Evolutionary conservation across 352 stramenopile species (phyloP).

Genomic region (Aphanomyces astaci): DNA sequence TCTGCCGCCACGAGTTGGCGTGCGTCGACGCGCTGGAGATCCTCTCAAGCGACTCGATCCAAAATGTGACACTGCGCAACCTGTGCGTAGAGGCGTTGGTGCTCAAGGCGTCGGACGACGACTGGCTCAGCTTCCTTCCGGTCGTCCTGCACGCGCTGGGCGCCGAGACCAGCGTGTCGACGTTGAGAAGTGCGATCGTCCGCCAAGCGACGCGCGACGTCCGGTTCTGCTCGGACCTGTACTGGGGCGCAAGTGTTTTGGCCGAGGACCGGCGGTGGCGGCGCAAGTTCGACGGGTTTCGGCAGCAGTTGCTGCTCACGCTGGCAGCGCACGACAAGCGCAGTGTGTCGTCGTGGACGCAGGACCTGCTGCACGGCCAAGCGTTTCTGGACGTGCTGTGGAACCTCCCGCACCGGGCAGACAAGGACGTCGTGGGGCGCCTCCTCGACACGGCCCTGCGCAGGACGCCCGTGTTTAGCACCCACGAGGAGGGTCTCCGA

Average conservation of each 20-base stretch:
- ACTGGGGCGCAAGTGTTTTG: constrained; percentile 78
- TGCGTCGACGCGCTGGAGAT: constrained; percentile 76
- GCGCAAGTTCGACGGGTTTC: constrained; percentile 75
- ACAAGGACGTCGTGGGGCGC: constrained; percentile 45
- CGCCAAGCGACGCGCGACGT: constrained; percentile 69
- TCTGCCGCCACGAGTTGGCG: constrained; percentile 63
- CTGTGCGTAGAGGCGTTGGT: constrained; percentile 59
- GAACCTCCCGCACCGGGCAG: constrained; percentile 65
- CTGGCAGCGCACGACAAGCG: constrained; percentile 40
- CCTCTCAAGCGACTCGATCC: constrained; percentile 57
- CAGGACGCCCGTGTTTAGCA: constrained; percentile 41
- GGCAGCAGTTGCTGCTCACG: constrained; percentile 64
- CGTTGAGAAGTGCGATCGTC: constrained; percentile 57
- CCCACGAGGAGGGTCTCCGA: constrained; percentile 31
- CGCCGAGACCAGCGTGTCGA: constrained; percentile 59
- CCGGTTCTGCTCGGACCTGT: constrained; percentile 78
- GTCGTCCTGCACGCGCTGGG: constrained; percentile 68
- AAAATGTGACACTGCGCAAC: constrained; percentile 43
- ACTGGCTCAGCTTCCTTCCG: constrained; percentile 72
- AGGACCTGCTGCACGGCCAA: constrained; percentile 66
- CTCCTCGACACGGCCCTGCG: constrained; percentile 43
- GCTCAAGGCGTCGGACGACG: constrained; percentile 57
- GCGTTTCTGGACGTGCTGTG: constrained; percentile 77
- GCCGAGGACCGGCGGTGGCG: constrained; percentile 63
- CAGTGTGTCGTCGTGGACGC: constrained; percentile 46